Evolutionary conservation across 176 grass and related monocot genomes (phyloP), one percentile per base, ranked within the genome.

Genomic region (Panicum miliaceum): DNA sequence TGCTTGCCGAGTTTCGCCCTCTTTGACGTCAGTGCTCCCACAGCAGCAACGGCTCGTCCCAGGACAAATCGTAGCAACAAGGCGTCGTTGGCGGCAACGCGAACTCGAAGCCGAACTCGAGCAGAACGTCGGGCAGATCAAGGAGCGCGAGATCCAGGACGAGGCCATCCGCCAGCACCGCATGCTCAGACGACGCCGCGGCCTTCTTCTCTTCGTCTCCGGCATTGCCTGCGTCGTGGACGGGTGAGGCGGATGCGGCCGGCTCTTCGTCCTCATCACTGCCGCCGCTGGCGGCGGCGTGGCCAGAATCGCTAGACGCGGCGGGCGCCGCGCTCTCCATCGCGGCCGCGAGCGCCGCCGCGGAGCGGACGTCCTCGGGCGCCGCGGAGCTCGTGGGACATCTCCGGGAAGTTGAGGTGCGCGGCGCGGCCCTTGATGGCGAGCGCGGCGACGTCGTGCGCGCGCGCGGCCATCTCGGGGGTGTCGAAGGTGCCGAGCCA

Each of bases 401-500:
- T 32, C 37, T 88, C 82, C 72, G 86, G 86, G 73, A 91, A 91
- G 83, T 91, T 91, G 66, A 91, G 82, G 77, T 85, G 71, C 1
- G 86, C 86, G 47, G 56, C 65, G 77, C 52, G 83, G 35, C 83
- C 94, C 78, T 97, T 97, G 86, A 97, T 94, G 46, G 91, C 85
- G 41, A 97, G 85, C 51, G 91, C 91, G 20, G 94, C 94, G 16
- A 94, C 94, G 85, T 97, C 94, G 83, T 97, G 94, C n/a, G 94
- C 94, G 53, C 94, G 94, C 58, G 94, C 94, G 0, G 94, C 94
- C 94, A 97, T 97, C 77, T 97, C 94, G 4, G 94, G 91, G 1
- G 89, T 97, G 45, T 87, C 81, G 76, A 96, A 96, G 15, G 94
- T 94, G 32, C 94, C 94, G 0, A 97, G 94, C 94, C 94, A 97